These are phyloP conservation scores for Fonticula alba DNA, from an alignment of 78 protist genomes.

Conservation along the genomic window DNA sequence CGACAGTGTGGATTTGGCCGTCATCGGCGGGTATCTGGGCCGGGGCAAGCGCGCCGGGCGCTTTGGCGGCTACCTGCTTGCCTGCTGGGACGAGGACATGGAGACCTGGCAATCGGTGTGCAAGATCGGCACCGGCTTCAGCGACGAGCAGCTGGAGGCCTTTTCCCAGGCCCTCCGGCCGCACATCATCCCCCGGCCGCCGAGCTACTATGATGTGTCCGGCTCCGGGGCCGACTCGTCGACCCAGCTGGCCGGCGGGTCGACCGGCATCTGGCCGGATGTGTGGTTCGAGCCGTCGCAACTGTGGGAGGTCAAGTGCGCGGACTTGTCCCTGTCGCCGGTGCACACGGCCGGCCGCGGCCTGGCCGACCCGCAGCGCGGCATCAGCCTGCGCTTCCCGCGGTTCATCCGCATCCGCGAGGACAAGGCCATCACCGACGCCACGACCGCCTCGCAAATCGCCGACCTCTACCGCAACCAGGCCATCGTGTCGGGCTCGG, in stretches of 20 bases:
- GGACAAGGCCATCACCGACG: conserved; percentile 83
- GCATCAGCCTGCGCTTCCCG: conserved; percentile 95
- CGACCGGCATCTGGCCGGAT: conserved; percentile 53
- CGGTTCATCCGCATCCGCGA: conserved; percentile 81
- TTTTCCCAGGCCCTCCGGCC: conserved; percentile 45
- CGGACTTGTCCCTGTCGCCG: conserved; percentile 79
- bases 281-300: conserved; percentile 68
- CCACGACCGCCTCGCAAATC: conserved; percentile 70
- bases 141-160: conserved; percentile 60
- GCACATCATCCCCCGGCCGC: conserved; percentile 21
- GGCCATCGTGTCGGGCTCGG: not conserved
- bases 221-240: not conserved
- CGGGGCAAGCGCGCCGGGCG: conserved; percentile 89
- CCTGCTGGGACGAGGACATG: conserved; percentile 70
- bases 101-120: conserved; percentile 76
- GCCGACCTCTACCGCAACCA: conserved; percentile 30
- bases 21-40: conserved; percentile 88
- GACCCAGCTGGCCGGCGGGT: not conserved
- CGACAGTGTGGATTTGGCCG: conserved; percentile 89
- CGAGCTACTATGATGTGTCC: no score
- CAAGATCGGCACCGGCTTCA: conserved; percentile 20
- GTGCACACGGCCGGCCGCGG: conserved; percentile 74
- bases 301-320: conserved; percentile 91
- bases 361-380: conserved; percentile 52
- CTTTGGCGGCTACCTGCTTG: conserved; percentile 79